Base-by-base conservation (phyloP, 225 moss, liverwort and hornwort species). In the Asterella californica region DNA sequence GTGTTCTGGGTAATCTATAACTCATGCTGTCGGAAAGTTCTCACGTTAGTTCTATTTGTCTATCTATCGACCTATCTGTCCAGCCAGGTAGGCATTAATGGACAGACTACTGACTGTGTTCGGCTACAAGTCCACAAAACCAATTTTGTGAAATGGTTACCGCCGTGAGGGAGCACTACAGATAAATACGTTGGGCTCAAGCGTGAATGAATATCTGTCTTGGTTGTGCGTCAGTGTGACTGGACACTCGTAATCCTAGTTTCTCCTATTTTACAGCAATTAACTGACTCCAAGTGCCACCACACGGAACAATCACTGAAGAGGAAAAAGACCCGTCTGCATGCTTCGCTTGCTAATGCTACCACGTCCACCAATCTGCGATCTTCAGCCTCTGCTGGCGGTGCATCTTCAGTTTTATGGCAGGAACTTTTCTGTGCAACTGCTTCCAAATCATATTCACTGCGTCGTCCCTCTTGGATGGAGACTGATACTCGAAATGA, bases 401-500 rank as follows among this genome's bases (percentile, higher is more conserved):
- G 37, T 96, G 88, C 0, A 86, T 67, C 0, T 82, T 88, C 42
- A 89, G 83, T 63, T 86, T 96, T 49, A 91, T 57, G 33, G 67
- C 36, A 19, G 93, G 89, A 32, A 96, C 80, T 81, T 92, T 96
- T 22, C 85, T 84, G 32, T 87, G 90, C 48, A 96, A 78, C 83
- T 96, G 89, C 75, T 86, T 90, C 79, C 93, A 96, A 47, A 96
- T 83, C 92, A 96, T 92, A 49, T 90, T 90, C 38, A 93, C 90
- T 36, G 93, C 95, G 77, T 96, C 95, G 62, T 90, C 89, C 74
- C 78, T 76, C 86, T 82, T 84, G 9, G 95, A 62, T 11, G 93
- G 95, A 78, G 86, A 61, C 48, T 93, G 90, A 55, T 85, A 96
- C 82, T 93, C 90, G 80, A 93, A 93, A 82, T 96, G 90, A 50